Percentiles rank a stretch among this genome's conserved stretches.
Conservation (phyloP, 2,329 filamentous ascomycete genomes). For the Knufia petricola region DNA sequence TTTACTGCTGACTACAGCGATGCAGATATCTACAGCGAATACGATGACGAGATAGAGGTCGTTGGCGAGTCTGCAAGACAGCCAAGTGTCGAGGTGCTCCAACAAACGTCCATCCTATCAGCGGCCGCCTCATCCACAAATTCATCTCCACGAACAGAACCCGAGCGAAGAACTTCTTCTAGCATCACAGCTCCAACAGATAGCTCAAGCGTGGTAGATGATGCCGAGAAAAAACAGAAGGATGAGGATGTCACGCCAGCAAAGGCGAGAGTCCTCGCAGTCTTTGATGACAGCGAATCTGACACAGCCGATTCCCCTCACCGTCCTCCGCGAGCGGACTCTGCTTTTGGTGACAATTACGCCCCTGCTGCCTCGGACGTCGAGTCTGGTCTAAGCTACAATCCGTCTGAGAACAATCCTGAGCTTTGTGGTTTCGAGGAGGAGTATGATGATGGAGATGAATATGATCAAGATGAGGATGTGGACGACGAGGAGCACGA, state of each 20-base stretch:
- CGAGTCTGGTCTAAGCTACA: background rate
- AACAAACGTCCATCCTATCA: background rate
- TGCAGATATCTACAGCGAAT: conserved; percentile 14
- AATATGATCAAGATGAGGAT: background rate
- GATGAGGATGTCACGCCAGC: background rate
- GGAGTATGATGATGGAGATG: background rate
- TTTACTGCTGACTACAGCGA: conserved; percentile 33
- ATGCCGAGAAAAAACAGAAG: background rate
- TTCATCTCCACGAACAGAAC: conserved; percentile 2
- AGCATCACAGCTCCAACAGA: background rate
- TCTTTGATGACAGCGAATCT: background rate
- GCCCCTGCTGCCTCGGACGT: background rate
- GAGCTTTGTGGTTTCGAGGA: background rate
- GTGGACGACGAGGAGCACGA: background rate
- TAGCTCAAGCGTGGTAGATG: background rate
- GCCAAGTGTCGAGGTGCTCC: conserved; percentile 15
- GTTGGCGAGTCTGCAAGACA: conserved; percentile 15
- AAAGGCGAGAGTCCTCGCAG: background rate
- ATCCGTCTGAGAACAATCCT: background rate
- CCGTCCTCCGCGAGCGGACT: background rate
- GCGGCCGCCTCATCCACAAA: background rate
- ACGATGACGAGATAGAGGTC: conserved; percentile 14
- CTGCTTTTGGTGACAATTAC: background rate
- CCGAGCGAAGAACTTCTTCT: background rate
- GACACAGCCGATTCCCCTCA: background rate